Evolutionary conservation across 2,329 filamentous ascomycete genomes (phyloP).

Genomic region (Calonectria multiphialidica): DNA sequence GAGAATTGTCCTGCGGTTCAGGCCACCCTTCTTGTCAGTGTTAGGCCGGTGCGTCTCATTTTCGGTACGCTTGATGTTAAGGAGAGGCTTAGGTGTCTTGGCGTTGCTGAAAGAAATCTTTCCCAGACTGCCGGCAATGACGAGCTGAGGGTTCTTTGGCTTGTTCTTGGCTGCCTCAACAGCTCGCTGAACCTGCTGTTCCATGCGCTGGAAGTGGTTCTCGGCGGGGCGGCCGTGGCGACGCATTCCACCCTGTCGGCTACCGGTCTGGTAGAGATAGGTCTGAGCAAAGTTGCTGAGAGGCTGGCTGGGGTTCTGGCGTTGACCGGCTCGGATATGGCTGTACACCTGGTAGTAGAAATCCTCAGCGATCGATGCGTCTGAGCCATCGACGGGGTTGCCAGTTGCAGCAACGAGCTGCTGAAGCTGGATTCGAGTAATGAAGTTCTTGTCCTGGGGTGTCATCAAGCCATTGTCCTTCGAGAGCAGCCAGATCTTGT

Average conservation of each 20-base stretch:
- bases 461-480: slow-evolving; percentile 99
- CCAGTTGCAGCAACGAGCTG: slow-evolving; percentile 94
- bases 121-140: slow-evolving; percentile 94
- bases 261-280: slow-evolving; percentile 95
- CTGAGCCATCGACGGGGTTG: slow-evolving; percentile 83
- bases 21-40: slow-evolving; percentile 65
- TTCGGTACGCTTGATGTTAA: slow-evolving; percentile 94
- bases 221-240: slow-evolving; percentile 87
- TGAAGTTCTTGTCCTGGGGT: slow-evolving; percentile 99
- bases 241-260: slow-evolving; percentile 79
- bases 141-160: slow-evolving; percentile 96
- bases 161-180: slow-evolving; percentile 98
- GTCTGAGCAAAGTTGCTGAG: slow-evolving; percentile 98
- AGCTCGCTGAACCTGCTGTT: slow-evolving; percentile 97
- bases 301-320: slow-evolving; percentile 92
- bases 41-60: slow-evolving; percentile 68
- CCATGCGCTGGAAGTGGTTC: slow-evolving; percentile 99
- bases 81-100: slow-evolving; percentile 93
- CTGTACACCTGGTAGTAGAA: slow-evolving; percentile 99
- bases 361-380: slow-evolving; percentile 88
- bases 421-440: slow-evolving; percentile 96
- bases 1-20: slow-evolving; percentile 86
- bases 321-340: slow-evolving; percentile 89
- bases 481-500: slow-evolving; percentile 95
- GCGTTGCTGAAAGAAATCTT: slow-evolving; percentile 99